Conservation (phyloP, 2,329 filamentous ascomycete species). For the Curvularia sp. region DNA sequence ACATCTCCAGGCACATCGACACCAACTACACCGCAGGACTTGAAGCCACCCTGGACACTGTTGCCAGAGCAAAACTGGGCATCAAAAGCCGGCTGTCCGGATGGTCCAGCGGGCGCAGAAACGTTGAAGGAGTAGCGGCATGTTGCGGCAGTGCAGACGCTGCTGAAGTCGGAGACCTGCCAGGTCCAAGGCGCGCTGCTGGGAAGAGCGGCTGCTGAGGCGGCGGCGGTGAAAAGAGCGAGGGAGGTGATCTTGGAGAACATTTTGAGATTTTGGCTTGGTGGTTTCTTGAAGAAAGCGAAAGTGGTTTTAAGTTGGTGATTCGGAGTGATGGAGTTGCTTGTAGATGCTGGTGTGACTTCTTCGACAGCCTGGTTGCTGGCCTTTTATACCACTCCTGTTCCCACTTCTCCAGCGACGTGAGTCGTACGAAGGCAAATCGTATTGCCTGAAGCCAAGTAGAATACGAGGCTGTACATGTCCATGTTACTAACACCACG, state of each 20-base stretch:
- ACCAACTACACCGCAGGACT: slow-evolving; percentile 22
- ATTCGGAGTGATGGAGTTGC: neutral
- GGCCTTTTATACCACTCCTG: neutral
- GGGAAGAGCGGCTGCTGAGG: slow-evolving; percentile 13
- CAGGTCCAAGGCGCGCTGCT: slow-evolving; percentile 21
- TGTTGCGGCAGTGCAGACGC: slow-evolving; percentile 29
- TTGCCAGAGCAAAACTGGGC: slow-evolving; percentile 23
- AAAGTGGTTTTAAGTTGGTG: neutral
- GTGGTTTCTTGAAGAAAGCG: neutral
- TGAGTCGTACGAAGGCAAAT: neutral
- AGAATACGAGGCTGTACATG: slow-evolving; percentile 10
- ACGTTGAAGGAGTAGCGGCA: slow-evolving; percentile 33
- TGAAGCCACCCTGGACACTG: slow-evolving; percentile 23
- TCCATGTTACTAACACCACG: neutral
- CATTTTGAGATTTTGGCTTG: slow-evolving; percentile 14
- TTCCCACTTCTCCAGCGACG: neutral
- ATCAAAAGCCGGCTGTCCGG: slow-evolving; percentile 23
- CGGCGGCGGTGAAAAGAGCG: slow-evolving; percentile 17
- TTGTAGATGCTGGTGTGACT: neutral
- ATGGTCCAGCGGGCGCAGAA: slow-evolving; percentile 19
- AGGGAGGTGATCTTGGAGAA: slow-evolving; percentile 19
- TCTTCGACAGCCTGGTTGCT: neutral
- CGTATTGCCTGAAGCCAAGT: neutral
- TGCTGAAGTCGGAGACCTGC: slow-evolving; percentile 26
- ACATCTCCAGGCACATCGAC: slow-evolving; percentile 22